Conservation (phyloP, 768 basidiomycete species). For the Mycena leptocephala region DNA sequence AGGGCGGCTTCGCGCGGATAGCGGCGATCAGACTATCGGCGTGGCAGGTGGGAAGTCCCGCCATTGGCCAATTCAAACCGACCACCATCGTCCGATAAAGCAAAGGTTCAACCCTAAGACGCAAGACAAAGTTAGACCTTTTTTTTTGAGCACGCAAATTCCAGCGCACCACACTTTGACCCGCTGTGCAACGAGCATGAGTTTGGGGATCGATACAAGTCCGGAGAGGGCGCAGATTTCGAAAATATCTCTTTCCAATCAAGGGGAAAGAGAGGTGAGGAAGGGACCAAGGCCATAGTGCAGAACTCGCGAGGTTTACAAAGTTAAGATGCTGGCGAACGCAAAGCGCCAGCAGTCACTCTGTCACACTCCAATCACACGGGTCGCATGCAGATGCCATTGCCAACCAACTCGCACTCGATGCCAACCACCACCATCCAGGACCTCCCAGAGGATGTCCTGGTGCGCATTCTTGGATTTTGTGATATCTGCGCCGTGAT, state of each 20-base stretch:
- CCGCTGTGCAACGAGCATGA: not conserved
- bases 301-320: too few species aligned
- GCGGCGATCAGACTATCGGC: not conserved
- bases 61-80: not conserved
- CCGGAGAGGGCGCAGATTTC: not conserved
- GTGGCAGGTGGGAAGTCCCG: not conserved
- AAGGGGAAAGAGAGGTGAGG: too few species aligned
- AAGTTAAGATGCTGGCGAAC: too few species aligned
- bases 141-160: not conserved
- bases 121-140: too few species aligned
- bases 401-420: too few species aligned
- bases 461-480: not conserved
- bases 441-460: not conserved
- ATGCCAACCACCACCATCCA: not conserved
- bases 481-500: not conserved
- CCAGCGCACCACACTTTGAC: not conserved
- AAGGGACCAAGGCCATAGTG: too few species aligned
- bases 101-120: not conserved
- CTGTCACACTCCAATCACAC: too few species aligned
- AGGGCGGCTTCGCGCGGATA: not conserved
- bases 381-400: too few species aligned
- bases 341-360: too few species aligned
- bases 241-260: not conserved
- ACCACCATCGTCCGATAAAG: not conserved
- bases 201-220: not conserved